These are phyloP conservation scores for Geranomyces michiganensis DNA, from an alignment of 192 early-diverging fungal species.

Conservation along the genomic window DNA sequence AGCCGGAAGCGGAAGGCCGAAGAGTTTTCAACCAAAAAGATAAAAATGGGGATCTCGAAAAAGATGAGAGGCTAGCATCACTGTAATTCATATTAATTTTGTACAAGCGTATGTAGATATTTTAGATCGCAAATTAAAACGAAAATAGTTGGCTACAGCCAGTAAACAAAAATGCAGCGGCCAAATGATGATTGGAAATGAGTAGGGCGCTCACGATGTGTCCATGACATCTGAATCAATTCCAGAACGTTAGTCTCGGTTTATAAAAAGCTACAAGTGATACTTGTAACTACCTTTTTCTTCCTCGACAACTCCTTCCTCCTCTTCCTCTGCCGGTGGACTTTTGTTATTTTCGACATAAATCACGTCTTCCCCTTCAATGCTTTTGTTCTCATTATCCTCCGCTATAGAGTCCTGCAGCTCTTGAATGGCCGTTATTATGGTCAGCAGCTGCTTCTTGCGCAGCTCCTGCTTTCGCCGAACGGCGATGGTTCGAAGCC, in stretches of 20 bases:
- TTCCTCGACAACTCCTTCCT: conserved; percentile 11
- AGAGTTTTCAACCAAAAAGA: conserved; percentile 44
- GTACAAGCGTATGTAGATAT: no score
- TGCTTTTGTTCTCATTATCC: conserved; percentile 15
- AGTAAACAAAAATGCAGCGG: no score
- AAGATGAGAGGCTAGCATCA: not conserved
- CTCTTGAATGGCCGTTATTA: conserved; percentile 33
- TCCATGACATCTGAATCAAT: no score
- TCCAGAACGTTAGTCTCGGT: no score
- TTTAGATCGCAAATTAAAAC: no score
- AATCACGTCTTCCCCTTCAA: conserved; percentile 2
- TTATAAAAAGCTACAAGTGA: no score
- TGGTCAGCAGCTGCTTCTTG: conserved; percentile 27
- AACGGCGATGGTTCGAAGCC: not conserved
- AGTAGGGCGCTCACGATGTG: no score
- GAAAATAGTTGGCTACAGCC: no score
- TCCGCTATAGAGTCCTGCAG: conserved; percentile 30
- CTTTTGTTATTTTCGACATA: not conserved
- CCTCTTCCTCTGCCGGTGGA: conserved; percentile 29
- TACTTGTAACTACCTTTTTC: conserved; percentile 3
- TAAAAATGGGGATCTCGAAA: conserved; percentile 17
- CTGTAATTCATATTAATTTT: no score
- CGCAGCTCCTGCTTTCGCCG: conserved; percentile 15
- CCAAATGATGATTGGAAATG: no score
- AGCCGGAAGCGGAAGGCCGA: conserved; percentile 71